A percentile compares a stretch with the other conserved stretches of the same genome.
phyloP scores from a whole-genome alignment of 148 eudicot genomes.

The Vaccinium vitisidaea region DNA sequence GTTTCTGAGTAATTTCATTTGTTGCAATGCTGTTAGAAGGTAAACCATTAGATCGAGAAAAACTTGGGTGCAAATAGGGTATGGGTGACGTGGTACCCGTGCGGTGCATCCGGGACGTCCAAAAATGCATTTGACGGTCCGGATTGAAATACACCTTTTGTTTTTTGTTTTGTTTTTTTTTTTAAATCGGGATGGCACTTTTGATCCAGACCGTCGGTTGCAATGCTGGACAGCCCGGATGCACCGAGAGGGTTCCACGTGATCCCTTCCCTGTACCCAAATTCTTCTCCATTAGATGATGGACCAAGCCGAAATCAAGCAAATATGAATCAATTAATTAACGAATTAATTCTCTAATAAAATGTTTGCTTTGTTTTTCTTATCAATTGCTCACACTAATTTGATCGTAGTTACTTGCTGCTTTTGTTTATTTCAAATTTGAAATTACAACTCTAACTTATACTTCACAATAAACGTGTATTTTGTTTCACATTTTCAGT shows the following conservation, averaged over 20 bases:
- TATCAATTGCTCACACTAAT: neutral
- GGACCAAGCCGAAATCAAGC: neutral
- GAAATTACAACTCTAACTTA: neutral
- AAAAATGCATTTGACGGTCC: too few relatives aligned
- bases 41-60: neutral
- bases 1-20: neutral
- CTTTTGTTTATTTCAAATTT: neutral
- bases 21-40: neutral
- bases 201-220: too few relatives aligned
- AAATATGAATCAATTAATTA: neutral
- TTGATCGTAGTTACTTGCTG: neutral
- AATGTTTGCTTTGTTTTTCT: neutral
- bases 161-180: too few relatives aligned
- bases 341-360: neutral
- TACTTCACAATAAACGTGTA: neutral
- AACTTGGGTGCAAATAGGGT: too few relatives aligned
- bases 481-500: slow-evolving; percentile 29
- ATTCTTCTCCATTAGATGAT: neutral
- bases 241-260: too few relatives aligned
- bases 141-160: too few relatives aligned
- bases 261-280: too few relatives aligned
- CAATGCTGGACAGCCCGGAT: too few relatives aligned
- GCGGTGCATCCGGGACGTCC: too few relatives aligned
- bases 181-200: too few relatives aligned
- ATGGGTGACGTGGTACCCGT: too few relatives aligned